Evolutionary conservation across 2,329 filamentous ascomycete species (phyloP).

Genomic region (Scedosporium minutisporum): DNA sequence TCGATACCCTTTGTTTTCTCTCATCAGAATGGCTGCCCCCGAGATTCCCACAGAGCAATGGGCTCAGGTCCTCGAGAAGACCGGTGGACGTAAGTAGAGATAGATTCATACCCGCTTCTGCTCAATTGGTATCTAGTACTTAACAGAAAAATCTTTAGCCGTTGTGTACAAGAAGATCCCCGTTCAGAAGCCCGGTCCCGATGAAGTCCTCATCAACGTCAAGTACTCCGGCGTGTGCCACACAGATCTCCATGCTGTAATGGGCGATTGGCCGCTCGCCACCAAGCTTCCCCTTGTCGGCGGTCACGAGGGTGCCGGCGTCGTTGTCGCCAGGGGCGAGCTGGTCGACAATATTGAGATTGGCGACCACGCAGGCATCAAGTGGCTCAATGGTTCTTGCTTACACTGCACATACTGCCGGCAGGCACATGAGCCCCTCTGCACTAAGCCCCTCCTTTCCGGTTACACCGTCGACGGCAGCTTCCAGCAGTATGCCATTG

Average conservation of each 20-base stretch:
- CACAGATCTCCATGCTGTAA: slow-evolving; percentile 71
- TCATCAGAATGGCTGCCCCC: not conserved
- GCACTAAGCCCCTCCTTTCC: slow-evolving; percentile 62
- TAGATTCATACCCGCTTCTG: not conserved
- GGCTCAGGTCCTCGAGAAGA: slow-evolving; percentile 84
- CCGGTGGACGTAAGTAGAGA: slow-evolving; percentile 51
- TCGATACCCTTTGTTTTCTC: no score
- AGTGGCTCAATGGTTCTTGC: slow-evolving; percentile 88
- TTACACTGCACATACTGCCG: slow-evolving; percentile 77
- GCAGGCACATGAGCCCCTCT: slow-evolving; percentile 72
- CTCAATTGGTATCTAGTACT: not conserved
- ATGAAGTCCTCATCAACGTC: slow-evolving; percentile 87
- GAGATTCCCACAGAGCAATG: slow-evolving; percentile 74
- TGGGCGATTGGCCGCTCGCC: slow-evolving; percentile 81
- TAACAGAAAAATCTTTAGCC: slow-evolving; percentile 27
- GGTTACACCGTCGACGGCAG: slow-evolving; percentile 89
- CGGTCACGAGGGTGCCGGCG: slow-evolving; percentile 69
- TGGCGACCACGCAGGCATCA: slow-evolving; percentile 80
- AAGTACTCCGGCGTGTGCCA: slow-evolving; percentile 88
- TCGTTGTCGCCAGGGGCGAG: slow-evolving; percentile 70
- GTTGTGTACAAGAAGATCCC: slow-evolving; percentile 71
- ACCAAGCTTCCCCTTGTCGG: slow-evolving; percentile 79
- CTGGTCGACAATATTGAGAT: slow-evolving; percentile 70
- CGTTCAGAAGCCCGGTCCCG: slow-evolving; percentile 69
- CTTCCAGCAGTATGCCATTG: slow-evolving; percentile 88